These are phyloP conservation scores for Aureobasidium sp. DNA, from an alignment of 2,329 filamentous ascomycete species.

Conservation along the genomic window DNA sequence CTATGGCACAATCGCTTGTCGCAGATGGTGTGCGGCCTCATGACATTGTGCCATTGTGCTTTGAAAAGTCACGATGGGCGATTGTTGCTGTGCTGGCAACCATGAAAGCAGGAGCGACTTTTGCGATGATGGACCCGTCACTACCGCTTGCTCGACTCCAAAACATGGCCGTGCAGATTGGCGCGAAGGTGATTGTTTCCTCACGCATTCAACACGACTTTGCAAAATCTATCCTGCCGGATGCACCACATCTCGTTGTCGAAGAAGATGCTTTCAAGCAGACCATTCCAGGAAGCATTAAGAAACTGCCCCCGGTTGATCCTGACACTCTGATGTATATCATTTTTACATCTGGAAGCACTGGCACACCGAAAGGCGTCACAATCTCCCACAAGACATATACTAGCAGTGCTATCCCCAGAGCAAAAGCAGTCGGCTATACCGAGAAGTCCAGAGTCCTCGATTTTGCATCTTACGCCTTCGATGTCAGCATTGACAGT, in stretches of 20 bases:
- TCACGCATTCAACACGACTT: constrained; percentile 17
- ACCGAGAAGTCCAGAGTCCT: constrained; percentile 13
- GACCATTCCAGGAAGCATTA: background rate
- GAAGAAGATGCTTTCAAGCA: constrained; percentile 14
- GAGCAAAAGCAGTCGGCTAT: constrained; percentile 18
- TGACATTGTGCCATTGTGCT: constrained; percentile 21
- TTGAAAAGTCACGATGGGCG: constrained; percentile 26
- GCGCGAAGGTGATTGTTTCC: constrained; percentile 15
- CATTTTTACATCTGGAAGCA: constrained; percentile 27
- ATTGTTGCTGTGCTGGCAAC: constrained; percentile 24
- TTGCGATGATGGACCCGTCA: constrained; percentile 24
- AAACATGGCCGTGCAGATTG: constrained; percentile 13
- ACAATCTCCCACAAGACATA: constrained; percentile 43
- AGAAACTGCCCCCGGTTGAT: constrained; percentile 3
- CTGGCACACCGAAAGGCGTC: constrained; percentile 24
- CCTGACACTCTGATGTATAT: constrained; percentile 22
- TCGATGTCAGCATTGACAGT: constrained; percentile 19
- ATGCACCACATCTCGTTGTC: constrained; percentile 13
- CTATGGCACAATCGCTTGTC: constrained; percentile 18
- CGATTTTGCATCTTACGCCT: constrained; percentile 18
- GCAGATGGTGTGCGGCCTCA: constrained; percentile 15
- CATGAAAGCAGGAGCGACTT: constrained; percentile 28
- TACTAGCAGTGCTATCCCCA: constrained; percentile 44
- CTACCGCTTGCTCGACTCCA: constrained; percentile 23
- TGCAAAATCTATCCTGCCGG: constrained; percentile 18